phyloP scores from a whole-genome alignment of 1,139 yeast species.

The Geotrichum carabidarum region DNA sequence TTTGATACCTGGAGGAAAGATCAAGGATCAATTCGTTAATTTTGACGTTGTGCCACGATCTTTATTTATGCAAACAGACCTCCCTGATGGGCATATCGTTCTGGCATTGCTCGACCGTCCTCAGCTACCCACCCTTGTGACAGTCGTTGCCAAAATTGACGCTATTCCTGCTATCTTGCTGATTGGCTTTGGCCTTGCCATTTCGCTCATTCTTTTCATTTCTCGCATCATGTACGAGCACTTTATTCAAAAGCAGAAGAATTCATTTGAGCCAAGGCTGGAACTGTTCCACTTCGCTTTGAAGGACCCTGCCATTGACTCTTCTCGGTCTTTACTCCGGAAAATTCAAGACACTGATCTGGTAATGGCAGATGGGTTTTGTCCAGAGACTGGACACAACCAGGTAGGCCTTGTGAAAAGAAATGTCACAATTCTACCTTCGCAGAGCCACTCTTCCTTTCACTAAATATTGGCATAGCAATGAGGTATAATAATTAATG shows the following conservation, averaged over 20 bases:
- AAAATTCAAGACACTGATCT: not conserved
- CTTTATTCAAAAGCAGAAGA: not conserved
- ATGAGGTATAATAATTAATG: too few species aligned
- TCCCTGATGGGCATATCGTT: not conserved
- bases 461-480: too few species aligned
- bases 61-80: not conserved
- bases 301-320: not conserved
- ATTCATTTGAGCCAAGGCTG: not conserved
- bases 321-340: not conserved
- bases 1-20: too few species aligned
- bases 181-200: not conserved
- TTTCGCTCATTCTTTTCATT: not conserved
- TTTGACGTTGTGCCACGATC: too few species aligned
- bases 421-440: too few species aligned
- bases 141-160: not conserved
- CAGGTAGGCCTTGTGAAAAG: not conserved
- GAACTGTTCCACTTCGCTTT: not conserved
- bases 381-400: not conserved
- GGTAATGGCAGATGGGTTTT: not conserved
- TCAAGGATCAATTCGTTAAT: too few species aligned
- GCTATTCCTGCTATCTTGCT: not conserved
- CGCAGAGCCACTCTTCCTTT: too few species aligned
- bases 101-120: not conserved
- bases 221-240: not conserved
- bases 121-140: not conserved